Conservation (phyloP, 257 asterid species). For the Agastache rugosa region DNA sequence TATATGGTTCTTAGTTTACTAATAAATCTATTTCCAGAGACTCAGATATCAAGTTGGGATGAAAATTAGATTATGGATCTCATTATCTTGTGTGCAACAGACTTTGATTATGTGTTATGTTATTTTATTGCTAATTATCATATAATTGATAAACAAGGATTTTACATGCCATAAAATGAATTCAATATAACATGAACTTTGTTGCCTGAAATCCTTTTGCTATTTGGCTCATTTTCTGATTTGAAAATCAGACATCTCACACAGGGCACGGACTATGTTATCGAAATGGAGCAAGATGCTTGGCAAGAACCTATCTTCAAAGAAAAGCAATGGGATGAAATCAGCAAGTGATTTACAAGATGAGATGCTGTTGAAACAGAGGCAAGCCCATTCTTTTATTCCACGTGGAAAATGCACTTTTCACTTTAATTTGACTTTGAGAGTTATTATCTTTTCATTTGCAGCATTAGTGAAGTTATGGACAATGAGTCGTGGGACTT, state of each 20-base stretch:
- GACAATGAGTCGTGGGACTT: constrained; percentile 68
- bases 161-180: constrained; percentile 17
- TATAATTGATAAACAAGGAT: not conserved
- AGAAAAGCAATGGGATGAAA: constrained; percentile 62
- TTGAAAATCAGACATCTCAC: constrained; percentile 91
- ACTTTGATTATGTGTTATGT: not conserved
- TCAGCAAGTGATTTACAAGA: constrained; percentile 70
- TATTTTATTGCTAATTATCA: constrained; percentile 9
- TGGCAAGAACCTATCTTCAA: constrained; percentile 66
- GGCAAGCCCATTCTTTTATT: constrained; percentile 54
- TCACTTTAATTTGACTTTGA: constrained; percentile 31
- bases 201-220: constrained; percentile 39
- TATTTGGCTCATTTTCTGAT: constrained; percentile 76
- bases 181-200: constrained; percentile 1
- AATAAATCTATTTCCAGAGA: not conserved
- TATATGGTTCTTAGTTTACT: constrained; percentile 14
- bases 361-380: constrained; percentile 87
- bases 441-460: constrained; percentile 36
- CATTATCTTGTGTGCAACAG: not conserved
- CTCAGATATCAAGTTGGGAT: constrained; percentile 9
- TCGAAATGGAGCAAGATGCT: constrained; percentile 84
- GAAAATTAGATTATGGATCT: not conserved
- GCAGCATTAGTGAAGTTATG: constrained; percentile 93
- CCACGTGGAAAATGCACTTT: constrained; percentile 8
- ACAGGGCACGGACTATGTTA: constrained; percentile 88